phyloP scores from a whole-genome alignment of 1,284 basidiomycete genomes.

The Rhodotorula sp. region DNA sequence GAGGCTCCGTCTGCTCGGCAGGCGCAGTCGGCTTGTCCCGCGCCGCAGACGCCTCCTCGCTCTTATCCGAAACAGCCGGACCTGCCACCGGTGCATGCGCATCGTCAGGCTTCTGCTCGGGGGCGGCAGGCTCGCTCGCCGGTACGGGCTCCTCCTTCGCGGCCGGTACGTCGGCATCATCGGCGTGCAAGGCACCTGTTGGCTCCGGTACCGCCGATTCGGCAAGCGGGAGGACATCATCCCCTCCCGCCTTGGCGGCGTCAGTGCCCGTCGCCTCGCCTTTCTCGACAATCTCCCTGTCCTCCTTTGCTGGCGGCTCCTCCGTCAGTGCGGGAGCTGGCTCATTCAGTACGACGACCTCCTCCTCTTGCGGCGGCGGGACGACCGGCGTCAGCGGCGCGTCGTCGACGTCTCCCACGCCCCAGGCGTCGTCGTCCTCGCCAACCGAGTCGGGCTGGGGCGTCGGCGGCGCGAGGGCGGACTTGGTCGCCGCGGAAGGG shows the following conservation, averaged over 20 bases:
- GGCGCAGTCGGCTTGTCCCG: no score
- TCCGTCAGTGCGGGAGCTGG: neutral
- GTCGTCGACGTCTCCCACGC: neutral
- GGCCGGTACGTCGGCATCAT: neutral
- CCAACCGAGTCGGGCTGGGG: neutral
- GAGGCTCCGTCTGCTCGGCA: no score
- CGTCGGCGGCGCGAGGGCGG: neutral
- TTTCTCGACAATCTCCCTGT: neutral
- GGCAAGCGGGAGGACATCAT: neutral
- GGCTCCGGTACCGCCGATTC: neutral
- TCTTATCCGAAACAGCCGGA: no score
- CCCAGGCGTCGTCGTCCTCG: slow-evolving; percentile 16
- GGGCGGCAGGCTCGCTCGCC: neutral
- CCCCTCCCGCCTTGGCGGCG: no score
- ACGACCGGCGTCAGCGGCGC: neutral
- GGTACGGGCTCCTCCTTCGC: neutral
- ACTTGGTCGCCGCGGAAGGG: neutral
- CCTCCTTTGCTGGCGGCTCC: neutral
- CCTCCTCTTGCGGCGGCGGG: neutral
- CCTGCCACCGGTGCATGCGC: no score
- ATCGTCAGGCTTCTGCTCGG: no score
- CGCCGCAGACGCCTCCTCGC: no score
- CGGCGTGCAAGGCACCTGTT: neutral
- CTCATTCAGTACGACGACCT: neutral
- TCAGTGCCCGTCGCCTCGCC: neutral